Evolutionary conservation across 2,329 filamentous ascomycete genomes (phyloP).

Genomic region (Erysiphe neolycopersici): DNA sequence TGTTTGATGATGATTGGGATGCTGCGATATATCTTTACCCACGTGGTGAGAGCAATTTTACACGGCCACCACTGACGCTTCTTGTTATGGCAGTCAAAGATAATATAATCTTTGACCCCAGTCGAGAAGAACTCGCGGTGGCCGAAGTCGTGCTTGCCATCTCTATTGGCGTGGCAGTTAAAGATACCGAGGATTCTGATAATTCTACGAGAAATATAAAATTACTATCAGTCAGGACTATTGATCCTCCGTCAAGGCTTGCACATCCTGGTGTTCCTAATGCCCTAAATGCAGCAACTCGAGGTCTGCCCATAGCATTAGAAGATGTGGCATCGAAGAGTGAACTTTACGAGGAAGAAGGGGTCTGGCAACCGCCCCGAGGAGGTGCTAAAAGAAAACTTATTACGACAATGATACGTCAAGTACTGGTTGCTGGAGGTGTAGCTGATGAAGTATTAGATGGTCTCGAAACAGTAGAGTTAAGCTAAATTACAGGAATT

Average conservation of each 20-base stretch:
- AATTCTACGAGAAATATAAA: slow-evolving; percentile 22
- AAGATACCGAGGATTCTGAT: slow-evolving; percentile 14
- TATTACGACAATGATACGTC: slow-evolving; percentile 47
- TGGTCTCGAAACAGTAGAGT: slow-evolving; percentile 50
- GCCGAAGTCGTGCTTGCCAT: slow-evolving; percentile 74
- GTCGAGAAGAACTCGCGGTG: slow-evolving; percentile 72
- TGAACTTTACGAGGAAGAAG: slow-evolving; percentile 32
- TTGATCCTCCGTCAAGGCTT: slow-evolving; percentile 47
- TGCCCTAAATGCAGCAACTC: slow-evolving; percentile 28
- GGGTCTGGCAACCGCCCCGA: slow-evolving; percentile 65
- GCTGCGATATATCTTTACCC: slow-evolving; percentile 50
- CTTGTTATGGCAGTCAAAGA: slow-evolving; percentile 66
- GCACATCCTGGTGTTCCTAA: slow-evolving; percentile 46
- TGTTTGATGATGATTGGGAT: slow-evolving; percentile 97
- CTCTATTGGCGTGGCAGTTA: slow-evolving; percentile 32
- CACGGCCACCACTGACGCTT: slow-evolving; percentile 62
- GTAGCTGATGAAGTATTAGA: slow-evolving; percentile 69
- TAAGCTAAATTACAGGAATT: slow-evolving; percentile 19
- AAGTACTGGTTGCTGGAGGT: slow-evolving; percentile 49
- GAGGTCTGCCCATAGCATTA: slow-evolving; percentile 16
- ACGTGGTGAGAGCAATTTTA: slow-evolving; percentile 8
- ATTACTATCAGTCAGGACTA: slow-evolving; percentile 41
- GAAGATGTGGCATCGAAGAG: slow-evolving; percentile 17
- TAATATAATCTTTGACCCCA: slow-evolving; percentile 86
- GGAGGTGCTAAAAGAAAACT: slow-evolving; percentile 58